These are phyloP conservation scores for Gaillardinia entomophila DNA, from an alignment of 805 yeast genomes.

Conservation along the genomic window DNA sequence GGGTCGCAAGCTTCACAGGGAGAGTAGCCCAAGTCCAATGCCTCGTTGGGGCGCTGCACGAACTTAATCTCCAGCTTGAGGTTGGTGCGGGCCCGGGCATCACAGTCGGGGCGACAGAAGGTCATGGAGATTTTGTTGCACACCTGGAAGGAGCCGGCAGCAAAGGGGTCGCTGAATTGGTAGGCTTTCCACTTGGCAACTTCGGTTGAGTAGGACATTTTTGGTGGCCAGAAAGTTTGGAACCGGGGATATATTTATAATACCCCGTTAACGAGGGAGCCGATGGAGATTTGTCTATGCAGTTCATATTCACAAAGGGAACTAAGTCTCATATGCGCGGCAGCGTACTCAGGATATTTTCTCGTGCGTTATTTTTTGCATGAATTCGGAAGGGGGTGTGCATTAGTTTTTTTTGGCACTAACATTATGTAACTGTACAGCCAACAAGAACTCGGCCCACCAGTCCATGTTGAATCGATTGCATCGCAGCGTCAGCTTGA, in stretches of 20 bases:
- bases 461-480: too few species aligned
- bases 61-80: conserved; percentile 43
- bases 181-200: conserved; percentile 56
- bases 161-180: conserved; percentile 61
- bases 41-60: conserved; percentile 35
- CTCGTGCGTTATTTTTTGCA: too few species aligned
- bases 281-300: neutral
- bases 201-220: conserved; percentile 39
- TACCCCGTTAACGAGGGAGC: neutral
- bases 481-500: too few species aligned
- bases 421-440: too few species aligned
- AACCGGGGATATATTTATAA: neutral
- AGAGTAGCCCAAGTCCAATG: conserved; percentile 37
- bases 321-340: neutral
- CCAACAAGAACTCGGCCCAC: too few species aligned
- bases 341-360: too few species aligned
- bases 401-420: too few species aligned
- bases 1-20: conserved; percentile 59
- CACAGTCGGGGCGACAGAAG: conserved; percentile 72
- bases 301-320: neutral
- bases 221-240: neutral
- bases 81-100: conserved; percentile 37
- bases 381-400: too few species aligned
- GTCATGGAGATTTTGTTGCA: conserved; percentile 36
- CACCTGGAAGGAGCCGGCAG: conserved; percentile 53